A percentile compares a stretch with the other conserved stretches of the same genome.
phyloP scores from a whole-genome alignment of 345 rosid species.

The Raphanus sativus region DNA sequence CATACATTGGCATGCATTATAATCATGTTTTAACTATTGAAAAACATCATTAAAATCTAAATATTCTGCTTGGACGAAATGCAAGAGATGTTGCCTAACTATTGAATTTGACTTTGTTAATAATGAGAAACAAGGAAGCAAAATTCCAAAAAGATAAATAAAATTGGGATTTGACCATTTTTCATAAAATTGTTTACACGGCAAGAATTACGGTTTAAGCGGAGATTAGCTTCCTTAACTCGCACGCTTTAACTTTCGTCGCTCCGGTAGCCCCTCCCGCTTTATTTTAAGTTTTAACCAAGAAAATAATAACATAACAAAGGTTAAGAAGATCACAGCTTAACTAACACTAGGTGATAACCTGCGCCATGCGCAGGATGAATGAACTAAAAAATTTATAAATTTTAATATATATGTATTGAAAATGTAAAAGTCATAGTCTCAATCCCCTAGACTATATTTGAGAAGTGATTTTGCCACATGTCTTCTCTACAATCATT shows the following conservation, averaged over 20 bases:
- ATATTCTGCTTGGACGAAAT: background rate
- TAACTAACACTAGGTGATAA: too few species aligned
- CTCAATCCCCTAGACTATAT: too few species aligned
- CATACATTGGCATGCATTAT: background rate
- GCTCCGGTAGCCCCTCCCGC: conserved; percentile 8
- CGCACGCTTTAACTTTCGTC: conserved; percentile 12
- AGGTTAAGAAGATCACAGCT: background rate
- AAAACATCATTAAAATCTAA: background rate
- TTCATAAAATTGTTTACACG: background rate
- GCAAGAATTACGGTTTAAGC: conserved; percentile 24
- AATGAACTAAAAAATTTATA: too few species aligned
- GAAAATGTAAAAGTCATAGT: too few species aligned
- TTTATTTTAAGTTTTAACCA: background rate
- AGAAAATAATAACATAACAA: background rate
- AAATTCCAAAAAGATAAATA: conserved; percentile 23
- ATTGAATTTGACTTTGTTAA: conserved; percentile 21
- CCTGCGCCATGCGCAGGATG: too few species aligned
- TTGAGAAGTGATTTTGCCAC: too few species aligned
- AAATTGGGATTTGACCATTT: background rate
- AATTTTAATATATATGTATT: too few species aligned
- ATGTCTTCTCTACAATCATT: too few species aligned
- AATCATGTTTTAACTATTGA: background rate
- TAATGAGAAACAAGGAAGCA: conserved; percentile 13
- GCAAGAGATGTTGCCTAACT: conserved; percentile 28
- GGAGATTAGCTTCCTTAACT: conserved; percentile 4